phyloP scores from a whole-genome alignment of 495 filamentous ascomycete species.

The Penicillium riverlandense region DNA sequence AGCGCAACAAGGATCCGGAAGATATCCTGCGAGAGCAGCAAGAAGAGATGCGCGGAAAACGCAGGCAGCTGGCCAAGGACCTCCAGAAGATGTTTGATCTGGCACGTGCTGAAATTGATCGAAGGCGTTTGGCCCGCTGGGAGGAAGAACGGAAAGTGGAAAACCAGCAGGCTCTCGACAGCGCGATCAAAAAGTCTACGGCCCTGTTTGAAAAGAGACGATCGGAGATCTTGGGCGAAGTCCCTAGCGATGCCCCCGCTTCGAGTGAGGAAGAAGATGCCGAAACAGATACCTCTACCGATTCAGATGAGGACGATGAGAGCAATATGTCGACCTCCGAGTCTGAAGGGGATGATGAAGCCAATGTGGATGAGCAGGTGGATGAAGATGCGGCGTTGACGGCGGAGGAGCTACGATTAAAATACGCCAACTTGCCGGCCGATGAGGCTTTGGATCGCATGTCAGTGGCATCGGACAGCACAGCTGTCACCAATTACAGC shows the following conservation, averaged over 20 bases:
- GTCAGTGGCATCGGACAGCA: constrained; percentile 19
- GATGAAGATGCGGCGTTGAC: constrained; percentile 70
- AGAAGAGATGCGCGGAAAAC: constrained; percentile 45
- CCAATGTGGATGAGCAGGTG: constrained; percentile 58
- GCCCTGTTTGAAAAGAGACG: constrained; percentile 48
- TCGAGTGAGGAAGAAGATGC: constrained; percentile 44
- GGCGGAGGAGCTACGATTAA: constrained; percentile 67
- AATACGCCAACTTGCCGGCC: constrained; percentile 65
- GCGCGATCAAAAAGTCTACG: constrained; percentile 67
- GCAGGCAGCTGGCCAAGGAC: constrained; percentile 63
- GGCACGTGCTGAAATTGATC: constrained; percentile 66
- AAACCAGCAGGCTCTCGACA: constrained; percentile 74
- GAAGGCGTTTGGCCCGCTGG: constrained; percentile 64
- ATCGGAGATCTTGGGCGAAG: constrained; percentile 43
- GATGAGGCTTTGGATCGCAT: constrained; percentile 16
- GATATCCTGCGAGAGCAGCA: constrained; percentile 42
- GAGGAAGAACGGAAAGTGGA: constrained; percentile 76
- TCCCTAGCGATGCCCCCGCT: constrained; percentile 30
- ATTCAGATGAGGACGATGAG: constrained; percentile 44
- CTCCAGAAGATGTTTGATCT: constrained; percentile 73
- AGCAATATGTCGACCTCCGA: constrained; percentile 62
- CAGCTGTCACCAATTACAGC: constrained; percentile 7
- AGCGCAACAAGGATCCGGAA: constrained; percentile 38
- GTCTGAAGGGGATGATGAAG: constrained; percentile 35
- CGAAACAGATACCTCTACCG: constrained; percentile 32